Evolutionary conservation across 2,329 filamentous ascomycete genomes (phyloP), one percentile per base, ranked within the genome.

Genomic region (Fusarium sp.): DNA sequence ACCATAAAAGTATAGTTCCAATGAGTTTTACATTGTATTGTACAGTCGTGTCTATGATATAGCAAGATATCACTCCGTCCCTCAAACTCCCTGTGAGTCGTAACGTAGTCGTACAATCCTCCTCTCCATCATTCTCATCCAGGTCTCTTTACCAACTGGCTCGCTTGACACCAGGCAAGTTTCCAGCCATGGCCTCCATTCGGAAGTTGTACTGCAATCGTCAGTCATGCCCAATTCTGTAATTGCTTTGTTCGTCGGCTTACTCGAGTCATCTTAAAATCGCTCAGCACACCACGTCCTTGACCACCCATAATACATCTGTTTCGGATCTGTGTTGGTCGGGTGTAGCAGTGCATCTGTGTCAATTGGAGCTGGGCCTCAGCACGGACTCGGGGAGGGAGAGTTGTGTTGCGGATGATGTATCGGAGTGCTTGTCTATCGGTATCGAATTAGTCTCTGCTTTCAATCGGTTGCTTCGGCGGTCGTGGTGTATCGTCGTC

Each of bases 321-420:
- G 81, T 97, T 98, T 79, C 91, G 90, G 79, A 99, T 94, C 84
- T 97, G 94, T 48, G 95, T 97, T 59, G 93, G 89, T 63, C 94
- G 87, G 35, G 96, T 98, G 81, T 98, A 98, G 84, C 88, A 90
- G 83, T 97, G 94, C 95, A 98, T 97, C 81, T 97, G 91, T 5
- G 91, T 89, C 70, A 99, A 85, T 81, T 98, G 91, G 57, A 99
- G 88, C 83, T 98, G 95, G 40, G 96, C 96, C 78, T 97, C 92
- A 65, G 93, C 93, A 75, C 96, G 92, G 50, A 91, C 89, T 75
- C 94, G 88, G 56, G 89, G 85, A 3, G 94, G 89, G 5, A 99
- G 90, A 2, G 90, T 91, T 31, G 93, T 96, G 80, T 99, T 99
- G 79, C 92, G 93, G 78, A 97, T 93, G 67, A 97, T 91, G 82